Base-by-base conservation (phyloP, 352 stramenopile genomes). In the Pythium dissotocum region DNA sequence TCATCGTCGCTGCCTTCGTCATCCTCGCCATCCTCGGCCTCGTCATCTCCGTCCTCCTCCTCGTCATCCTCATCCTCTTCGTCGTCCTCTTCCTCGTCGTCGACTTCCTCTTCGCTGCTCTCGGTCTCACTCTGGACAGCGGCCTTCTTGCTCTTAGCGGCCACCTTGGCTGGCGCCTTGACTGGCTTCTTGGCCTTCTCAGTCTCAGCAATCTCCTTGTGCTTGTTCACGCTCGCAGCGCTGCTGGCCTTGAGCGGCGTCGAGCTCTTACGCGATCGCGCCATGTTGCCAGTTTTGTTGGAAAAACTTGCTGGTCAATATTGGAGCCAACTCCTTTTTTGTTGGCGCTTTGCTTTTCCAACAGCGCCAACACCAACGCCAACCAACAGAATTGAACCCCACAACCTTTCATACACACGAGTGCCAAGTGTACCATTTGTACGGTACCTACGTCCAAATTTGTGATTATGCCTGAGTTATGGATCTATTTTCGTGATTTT, bases 41-140 rank as follows among this genome's bases (percentile, higher is more conserved):
- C 73, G 6, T 69, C 74, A 5, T 78, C 77, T 7, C 82, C 79
- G 4, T 77, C 74, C 13, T 85, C 78, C 1, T 76, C 77, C 8
- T 86, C 80, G 30, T 82, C 75, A 9, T 80, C 77, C 12, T 83
- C 83, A n/a, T 86, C 77, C 6, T 83, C 83, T n/a, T 86, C 82
- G 13, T 88, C 78, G 8, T 80, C 76, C 12, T 82, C 78, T 6
- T 84, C 75, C 8, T 86, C 75, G 9, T 85, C 46, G n/a, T 53
- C 46, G 46, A 53, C 83, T 18, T 75, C 68, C n/a, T 65, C 62
- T n/a, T 69, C 68, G 55, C 85, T 88, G 68, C 68, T 75, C 46
- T 93, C 83, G 18, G 82, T 88, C 12, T 81, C 79, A 30, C 80
- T 88, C 46, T 53, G 46, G n/a, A 30, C 46, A 6, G 46, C n/a